Evolutionary conservation across 1,139 yeast species (phyloP).

Genomic region (Martiniozyma asiatica): DNA sequence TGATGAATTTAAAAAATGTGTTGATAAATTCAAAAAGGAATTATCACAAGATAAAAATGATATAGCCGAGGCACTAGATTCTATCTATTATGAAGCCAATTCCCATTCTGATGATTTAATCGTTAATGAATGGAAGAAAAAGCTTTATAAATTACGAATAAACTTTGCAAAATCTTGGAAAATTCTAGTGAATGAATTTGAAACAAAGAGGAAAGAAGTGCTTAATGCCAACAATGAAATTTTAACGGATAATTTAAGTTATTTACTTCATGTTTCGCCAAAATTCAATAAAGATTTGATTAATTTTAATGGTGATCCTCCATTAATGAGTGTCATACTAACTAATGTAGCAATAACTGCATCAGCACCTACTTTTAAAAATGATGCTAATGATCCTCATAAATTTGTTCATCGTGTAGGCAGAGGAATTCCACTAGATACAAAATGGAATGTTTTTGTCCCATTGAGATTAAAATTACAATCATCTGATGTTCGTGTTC

Average conservation of each 20-base stretch:
- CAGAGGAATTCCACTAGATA: slow-evolving; percentile 68
- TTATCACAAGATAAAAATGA: not conserved
- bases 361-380: slow-evolving; percentile 42
- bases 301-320: slow-evolving; percentile 51
- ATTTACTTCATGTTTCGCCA: slow-evolving; percentile 21
- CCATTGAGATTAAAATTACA: slow-evolving; percentile 46
- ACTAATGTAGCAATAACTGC: slow-evolving; percentile 45
- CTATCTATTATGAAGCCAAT: no score
- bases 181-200: slow-evolving; percentile 32
- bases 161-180: slow-evolving; percentile 70
- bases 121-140: slow-evolving; percentile 6
- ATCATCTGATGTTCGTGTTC: slow-evolving; percentile 42
- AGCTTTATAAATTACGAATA: slow-evolving; percentile 16
- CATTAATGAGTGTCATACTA: slow-evolving; percentile 47
- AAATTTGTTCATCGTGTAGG: slow-evolving; percentile 61
- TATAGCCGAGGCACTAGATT: no score
- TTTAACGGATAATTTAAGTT: slow-evolving; percentile 31
- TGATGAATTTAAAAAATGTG: slow-evolving; percentile 36
- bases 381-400: slow-evolving; percentile 34
- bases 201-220: slow-evolving; percentile 30
- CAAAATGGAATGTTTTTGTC: slow-evolving; percentile 53
- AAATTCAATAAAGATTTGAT: slow-evolving; percentile 41
- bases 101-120: not conserved
- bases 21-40: slow-evolving; percentile 4
- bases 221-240: slow-evolving; percentile 41